Evolutionary conservation across 2,329 filamentous ascomycete genomes (phyloP).

Genomic region (Fusarium guadeloupense): DNA sequence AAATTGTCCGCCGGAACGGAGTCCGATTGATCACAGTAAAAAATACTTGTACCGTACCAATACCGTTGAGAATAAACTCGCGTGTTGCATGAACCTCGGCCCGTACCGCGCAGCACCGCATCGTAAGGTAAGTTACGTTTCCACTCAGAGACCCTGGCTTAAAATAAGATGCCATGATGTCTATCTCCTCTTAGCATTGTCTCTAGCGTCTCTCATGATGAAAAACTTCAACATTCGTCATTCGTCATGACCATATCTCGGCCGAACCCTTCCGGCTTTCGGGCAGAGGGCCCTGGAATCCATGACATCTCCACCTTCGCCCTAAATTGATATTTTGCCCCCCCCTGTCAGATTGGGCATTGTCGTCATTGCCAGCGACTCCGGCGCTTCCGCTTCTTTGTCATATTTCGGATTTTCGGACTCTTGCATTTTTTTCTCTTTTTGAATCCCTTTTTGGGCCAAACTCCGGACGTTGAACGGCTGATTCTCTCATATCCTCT

Average conservation of each 20-base stretch:
- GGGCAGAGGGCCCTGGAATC: not conserved
- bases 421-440: slow-evolving; percentile 13
- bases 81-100: slow-evolving; percentile 18
- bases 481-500: slow-evolving; percentile 8
- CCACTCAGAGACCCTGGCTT: not conserved
- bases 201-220: not conserved
- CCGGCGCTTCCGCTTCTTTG: slow-evolving; percentile 35
- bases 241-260: slow-evolving; percentile 7
- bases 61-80: slow-evolving; percentile 2
- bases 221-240: not conserved
- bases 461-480: slow-evolving; percentile 10
- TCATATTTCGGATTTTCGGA: slow-evolving; percentile 12
- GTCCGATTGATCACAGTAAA: not conserved
- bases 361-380: slow-evolving; percentile 31
- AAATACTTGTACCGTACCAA: not conserved
- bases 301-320: slow-evolving; percentile 12
- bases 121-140: not conserved
- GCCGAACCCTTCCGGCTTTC: slow-evolving; percentile 22
- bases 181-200: not conserved
- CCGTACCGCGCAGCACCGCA: slow-evolving; percentile 11
- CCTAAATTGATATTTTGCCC: slow-evolving; percentile 11
- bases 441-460: not conserved
- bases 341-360: slow-evolving; percentile 22
- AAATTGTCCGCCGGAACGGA: not conserved
- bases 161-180: not conserved